phyloP scores from a whole-genome alignment of 257 asterid species.

The Solanum virginianum region DNA sequence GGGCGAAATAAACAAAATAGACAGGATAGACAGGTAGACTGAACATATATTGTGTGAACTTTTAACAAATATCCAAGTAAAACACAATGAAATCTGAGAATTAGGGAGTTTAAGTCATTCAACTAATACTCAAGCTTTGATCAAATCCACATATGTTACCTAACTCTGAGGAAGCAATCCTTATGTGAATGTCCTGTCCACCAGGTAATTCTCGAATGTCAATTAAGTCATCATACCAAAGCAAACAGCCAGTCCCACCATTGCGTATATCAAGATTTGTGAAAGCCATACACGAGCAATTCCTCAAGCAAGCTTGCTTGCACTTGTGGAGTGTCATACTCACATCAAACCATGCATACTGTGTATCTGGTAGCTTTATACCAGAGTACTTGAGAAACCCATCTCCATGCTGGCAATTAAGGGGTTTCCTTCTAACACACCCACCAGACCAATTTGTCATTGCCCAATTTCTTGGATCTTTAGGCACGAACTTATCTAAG shows the following conservation, averaged over 20 bases:
- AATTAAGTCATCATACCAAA: constrained; percentile 20
- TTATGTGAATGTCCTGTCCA: not conserved
- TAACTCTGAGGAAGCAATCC: not conserved
- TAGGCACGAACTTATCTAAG: constrained; percentile 17
- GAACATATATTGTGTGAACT: not conserved
- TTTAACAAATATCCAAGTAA: not conserved
- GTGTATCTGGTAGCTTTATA: constrained; percentile 18
- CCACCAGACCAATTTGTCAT: constrained; percentile 13
- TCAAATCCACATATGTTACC: not conserved
- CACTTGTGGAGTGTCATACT: constrained; percentile 12
- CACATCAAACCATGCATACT: constrained; percentile 3
- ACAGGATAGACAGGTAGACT: not conserved
- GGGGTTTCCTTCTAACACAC: constrained; percentile 12
- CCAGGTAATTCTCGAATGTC: constrained; percentile 4
- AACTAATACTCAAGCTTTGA: not conserved
- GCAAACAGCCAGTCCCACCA: constrained; percentile 22
- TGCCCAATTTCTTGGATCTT: constrained; percentile 10
- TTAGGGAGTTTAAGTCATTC: not conserved
- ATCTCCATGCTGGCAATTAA: constrained; percentile 12
- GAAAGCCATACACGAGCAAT: constrained; percentile 26
- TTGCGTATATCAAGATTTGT: constrained; percentile 7
- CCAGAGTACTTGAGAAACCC: constrained; percentile 5
- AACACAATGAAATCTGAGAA: not conserved
- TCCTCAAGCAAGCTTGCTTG: constrained; percentile 9
- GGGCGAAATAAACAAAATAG: not conserved